Evolutionary conservation across 2,329 filamentous ascomycete species (phyloP), one percentile per base, ranked within the genome.

Genomic region (Raffaelea arxii): DNA sequence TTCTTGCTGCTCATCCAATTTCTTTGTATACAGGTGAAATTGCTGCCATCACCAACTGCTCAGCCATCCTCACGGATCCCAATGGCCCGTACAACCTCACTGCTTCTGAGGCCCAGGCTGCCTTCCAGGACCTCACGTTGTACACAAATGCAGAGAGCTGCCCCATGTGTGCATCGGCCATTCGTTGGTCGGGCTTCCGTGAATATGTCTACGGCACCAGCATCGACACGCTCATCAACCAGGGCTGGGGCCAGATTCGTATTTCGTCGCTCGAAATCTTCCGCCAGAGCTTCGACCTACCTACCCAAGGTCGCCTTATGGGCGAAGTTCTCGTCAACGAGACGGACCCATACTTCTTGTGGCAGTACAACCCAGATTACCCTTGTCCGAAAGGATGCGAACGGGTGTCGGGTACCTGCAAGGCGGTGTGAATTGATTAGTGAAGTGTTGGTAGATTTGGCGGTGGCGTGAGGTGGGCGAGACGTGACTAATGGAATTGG

Each of bases 141-240:
- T 78, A 78, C 57, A 78, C 74, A 19, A 78, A 74, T 55, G 74
- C 69, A 2, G 74, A 78, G 57, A 70, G 68, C 47, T 78, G 75
- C 56, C 70, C 74, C 6, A 79, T 78, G 70, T 79, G 75, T 53
- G 72, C 75, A 1, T 68, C 71, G 6, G 74, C 74, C 0, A 75
- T 78, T 50, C 67, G 72, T 2, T 78, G 72, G 71, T 64, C 73
- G 0, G 72, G 72, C 0, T 76, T 78, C 60, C 64, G 61, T 32
- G 75, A 77, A 58, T 74, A 73, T 54, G 65, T 78, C 9, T 78
- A 71, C 53, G 73, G 72, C 7, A 76, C 72, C 1, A 68, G 64
- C 24, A 72, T 75, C 49, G 61, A 68, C 22, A 63, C 59, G 5
- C 60, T 77, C 25, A 58, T 71, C 14, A 58, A 64, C 32, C 58